Evolutionary conservation across 1,284 basidiomycete genomes (phyloP).

Genomic region (Coniferiporia sulphurascens): DNA sequence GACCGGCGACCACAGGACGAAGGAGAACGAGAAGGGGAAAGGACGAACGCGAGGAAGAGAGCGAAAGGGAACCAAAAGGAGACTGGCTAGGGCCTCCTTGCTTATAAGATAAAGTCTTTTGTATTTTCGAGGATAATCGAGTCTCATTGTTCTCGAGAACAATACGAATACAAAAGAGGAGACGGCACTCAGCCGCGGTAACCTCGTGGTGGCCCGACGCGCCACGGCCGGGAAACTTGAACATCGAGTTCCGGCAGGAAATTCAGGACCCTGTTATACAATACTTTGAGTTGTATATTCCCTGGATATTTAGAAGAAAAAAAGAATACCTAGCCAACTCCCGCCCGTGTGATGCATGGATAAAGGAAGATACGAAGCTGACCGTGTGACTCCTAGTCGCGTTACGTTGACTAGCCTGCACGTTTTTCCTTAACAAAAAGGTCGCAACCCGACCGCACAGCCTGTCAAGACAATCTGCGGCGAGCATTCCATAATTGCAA

Average conservation of each 20-base stretch:
- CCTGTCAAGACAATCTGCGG: too few species aligned
- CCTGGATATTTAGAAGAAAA: too few species aligned
- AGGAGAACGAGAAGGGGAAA: slow-evolving; percentile 2
- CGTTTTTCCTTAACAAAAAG: background rate
- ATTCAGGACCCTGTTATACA: too few species aligned
- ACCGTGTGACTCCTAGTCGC: background rate
- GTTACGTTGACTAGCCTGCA: background rate
- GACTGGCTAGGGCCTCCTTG: slow-evolving; percentile 9
- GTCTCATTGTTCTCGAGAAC: slow-evolving; percentile 2
- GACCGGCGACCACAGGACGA: slow-evolving; percentile 41
- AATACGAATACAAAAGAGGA: background rate
- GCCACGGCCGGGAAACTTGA: too few species aligned
- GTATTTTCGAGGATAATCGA: background rate
- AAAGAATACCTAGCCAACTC: too few species aligned
- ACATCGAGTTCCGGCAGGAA: too few species aligned
- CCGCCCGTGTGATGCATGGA: too few species aligned
- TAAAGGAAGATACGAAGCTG: background rate
- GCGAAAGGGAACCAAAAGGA: slow-evolving; percentile 1
- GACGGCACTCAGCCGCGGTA: background rate
- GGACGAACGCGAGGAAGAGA: slow-evolving; percentile 4
- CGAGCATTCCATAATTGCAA: too few species aligned
- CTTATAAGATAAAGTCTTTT: background rate
- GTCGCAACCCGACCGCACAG: background rate
- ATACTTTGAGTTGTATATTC: too few species aligned
- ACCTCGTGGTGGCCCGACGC: too few species aligned